A percentile compares a stretch with the other conserved stretches of the same genome.
These are phyloP conservation scores for Naganishia vishniacii DNA, from an alignment of 768 basidiomycete genomes.

Conservation along the genomic window DNA sequence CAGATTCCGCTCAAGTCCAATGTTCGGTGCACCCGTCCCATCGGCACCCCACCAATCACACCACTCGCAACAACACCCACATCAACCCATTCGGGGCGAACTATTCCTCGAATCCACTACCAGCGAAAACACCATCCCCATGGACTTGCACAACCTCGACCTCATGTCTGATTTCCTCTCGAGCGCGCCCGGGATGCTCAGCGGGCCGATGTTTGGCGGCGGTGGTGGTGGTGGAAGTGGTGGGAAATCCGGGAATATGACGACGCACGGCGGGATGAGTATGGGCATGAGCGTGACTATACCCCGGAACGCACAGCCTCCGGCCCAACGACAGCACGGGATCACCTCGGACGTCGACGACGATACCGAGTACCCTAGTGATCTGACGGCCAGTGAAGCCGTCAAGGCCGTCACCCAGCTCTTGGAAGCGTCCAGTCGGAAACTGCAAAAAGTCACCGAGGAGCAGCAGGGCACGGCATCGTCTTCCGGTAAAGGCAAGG, in stretches of 20 bases:
- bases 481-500: neutral
- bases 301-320: neutral
- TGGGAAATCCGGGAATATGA: neutral
- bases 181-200: slow-evolving; percentile 9
- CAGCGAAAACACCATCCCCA: neutral
- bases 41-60: neutral
- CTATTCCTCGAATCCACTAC: slow-evolving; percentile 8
- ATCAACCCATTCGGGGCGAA: slow-evolving; percentile 1
- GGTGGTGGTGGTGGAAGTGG: neutral
- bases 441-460: slow-evolving; percentile 7
- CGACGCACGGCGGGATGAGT: neutral
- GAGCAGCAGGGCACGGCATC: slow-evolving; percentile 1
- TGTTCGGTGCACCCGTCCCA: slow-evolving; percentile 1
- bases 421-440: slow-evolving; percentile 15
- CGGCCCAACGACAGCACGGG: neutral
- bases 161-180: slow-evolving; percentile 8
- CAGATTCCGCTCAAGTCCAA: slow-evolving; percentile 5
- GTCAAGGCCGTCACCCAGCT: slow-evolving; percentile 10
- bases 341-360: too few species aligned
- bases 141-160: slow-evolving; percentile 10
- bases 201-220: slow-evolving; percentile 2
- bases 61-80: too few species aligned
- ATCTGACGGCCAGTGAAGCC: slow-evolving; percentile 15
- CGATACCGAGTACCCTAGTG: neutral
- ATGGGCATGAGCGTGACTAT: neutral